These are phyloP conservation scores for Diplogelasinospora grovesii DNA, from an alignment of 495 filamentous ascomycete species.

Conservation along the genomic window DNA sequence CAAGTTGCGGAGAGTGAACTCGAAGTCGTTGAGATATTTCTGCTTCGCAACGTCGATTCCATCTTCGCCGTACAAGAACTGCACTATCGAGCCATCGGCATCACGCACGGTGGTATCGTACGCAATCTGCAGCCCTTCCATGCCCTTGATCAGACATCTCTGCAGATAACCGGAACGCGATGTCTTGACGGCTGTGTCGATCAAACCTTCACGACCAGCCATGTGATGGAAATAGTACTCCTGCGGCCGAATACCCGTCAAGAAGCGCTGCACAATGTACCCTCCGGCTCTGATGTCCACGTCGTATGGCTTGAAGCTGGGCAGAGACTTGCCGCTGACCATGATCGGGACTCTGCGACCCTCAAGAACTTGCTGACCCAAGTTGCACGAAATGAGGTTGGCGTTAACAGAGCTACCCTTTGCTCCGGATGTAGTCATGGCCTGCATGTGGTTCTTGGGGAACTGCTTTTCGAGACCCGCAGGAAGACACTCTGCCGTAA, in stretches of 20 bases:
- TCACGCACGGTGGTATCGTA: constrained; percentile 95
- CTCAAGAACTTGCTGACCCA: constrained; percentile 95
- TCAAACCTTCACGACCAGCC: constrained; percentile 96
- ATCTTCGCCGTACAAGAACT: constrained; percentile 97
- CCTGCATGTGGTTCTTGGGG: constrained; percentile 97
- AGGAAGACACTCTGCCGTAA: constrained; percentile 75
- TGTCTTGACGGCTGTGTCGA: constrained; percentile 99
- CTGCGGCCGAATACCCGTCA: constrained; percentile 95
- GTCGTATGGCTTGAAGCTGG: constrained; percentile 89
- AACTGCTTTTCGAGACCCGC: constrained; percentile 80
- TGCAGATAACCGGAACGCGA: constrained; percentile 95
- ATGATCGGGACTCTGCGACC: constrained; percentile 92
- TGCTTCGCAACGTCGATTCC: constrained; percentile 91
- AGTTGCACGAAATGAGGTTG: constrained; percentile 93
- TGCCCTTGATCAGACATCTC: constrained; percentile 96
- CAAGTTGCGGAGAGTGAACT: constrained; percentile 78
- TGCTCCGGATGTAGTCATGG: constrained; percentile 94
- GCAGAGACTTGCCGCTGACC: constrained; percentile 95
- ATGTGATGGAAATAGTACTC: constrained; percentile 99
- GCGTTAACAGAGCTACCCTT: constrained; percentile 93
- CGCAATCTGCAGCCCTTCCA: constrained; percentile 88
- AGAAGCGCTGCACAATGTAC: constrained; percentile 92
- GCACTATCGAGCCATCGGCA: constrained; percentile 84
- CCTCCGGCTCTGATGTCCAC: constrained; percentile 86
- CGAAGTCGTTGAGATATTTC: constrained; percentile 84